These are phyloP conservation scores for Sequoia sempervirens DNA, from an alignment of 75 land plant genomes.

Conservation along the genomic window DNA sequence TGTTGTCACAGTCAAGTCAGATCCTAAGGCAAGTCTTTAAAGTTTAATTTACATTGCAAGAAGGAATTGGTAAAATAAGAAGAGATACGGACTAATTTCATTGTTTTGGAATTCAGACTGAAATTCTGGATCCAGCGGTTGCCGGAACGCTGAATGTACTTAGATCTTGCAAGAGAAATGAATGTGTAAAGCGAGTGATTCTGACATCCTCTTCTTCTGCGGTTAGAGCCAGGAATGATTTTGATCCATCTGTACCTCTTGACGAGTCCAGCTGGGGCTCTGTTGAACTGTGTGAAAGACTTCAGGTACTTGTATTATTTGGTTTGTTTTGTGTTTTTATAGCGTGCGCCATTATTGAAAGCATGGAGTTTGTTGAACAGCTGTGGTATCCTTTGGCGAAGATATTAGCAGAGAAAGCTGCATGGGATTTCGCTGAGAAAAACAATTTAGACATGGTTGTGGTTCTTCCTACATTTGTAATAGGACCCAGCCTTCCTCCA, in stretches of 20 bases:
- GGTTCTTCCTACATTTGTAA: conserved; percentile 72
- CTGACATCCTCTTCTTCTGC: conserved; percentile 89
- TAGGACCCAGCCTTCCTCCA: conserved; percentile 77
- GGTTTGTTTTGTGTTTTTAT: too few relatives aligned
- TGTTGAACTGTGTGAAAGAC: conserved; percentile 51
- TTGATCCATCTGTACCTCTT: conserved; percentile 47
- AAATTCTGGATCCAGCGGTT: conserved; percentile 82
- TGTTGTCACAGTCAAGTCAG: conserved; percentile 23
- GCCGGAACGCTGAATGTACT: conserved; percentile 86
- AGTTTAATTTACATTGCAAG: too few relatives aligned
- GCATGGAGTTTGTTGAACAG: conserved; percentile 16
- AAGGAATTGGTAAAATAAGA: too few relatives aligned
- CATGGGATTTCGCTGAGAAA: conserved; percentile 79
- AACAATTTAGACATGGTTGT: conserved; percentile 72
- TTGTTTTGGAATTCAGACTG: conserved; percentile 32
- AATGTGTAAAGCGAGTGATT: conserved; percentile 72
- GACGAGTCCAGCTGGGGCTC: conserved; percentile 90
- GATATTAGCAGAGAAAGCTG: conserved; percentile 76
- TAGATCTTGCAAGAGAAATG: conserved; percentile 71
- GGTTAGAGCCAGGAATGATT: conserved; percentile 57
- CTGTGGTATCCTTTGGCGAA: conserved; percentile 89
- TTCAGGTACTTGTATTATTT: conserved; percentile 27
- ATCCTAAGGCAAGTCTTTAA: conserved; percentile 54
- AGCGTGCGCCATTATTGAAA: not conserved
- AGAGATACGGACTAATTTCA: not conserved